Evolutionary conservation across 164 flowering plant genomes (phyloP).

Genomic region (Saururus chinensis): DNA sequence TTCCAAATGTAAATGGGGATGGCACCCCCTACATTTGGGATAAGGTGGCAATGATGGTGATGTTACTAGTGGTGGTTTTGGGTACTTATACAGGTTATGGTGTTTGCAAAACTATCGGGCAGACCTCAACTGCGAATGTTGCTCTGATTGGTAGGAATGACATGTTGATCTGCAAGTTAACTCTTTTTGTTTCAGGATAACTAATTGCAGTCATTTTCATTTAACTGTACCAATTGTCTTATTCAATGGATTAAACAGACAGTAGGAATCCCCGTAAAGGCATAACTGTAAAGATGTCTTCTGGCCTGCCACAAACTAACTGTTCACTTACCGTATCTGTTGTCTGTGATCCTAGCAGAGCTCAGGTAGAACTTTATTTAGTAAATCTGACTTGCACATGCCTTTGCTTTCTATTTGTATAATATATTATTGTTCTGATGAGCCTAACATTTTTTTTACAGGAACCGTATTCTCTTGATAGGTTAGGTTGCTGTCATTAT

Average conservation of each 20-base stretch:
- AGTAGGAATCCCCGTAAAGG: conserved; percentile 52
- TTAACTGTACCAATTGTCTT: too few relatives aligned
- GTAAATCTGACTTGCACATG: not conserved
- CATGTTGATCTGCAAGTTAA: not conserved
- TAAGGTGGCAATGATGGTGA: not conserved
- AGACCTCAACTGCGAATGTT: conserved; percentile 26
- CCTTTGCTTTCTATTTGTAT: not conserved
- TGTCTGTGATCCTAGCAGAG: conserved; percentile 43
- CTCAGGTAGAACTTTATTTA: conserved; percentile 31
- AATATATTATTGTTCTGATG: not conserved
- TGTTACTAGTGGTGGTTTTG: not conserved
- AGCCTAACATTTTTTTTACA: conserved; percentile 15
- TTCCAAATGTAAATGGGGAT: not conserved
- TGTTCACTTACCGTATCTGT: conserved; percentile 84
- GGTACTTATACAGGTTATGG: conserved; percentile 45
- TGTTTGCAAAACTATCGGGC: conserved; percentile 67
- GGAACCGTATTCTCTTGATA: conserved; percentile 61
- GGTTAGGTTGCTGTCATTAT: conserved; percentile 51
- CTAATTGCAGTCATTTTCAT: too few relatives aligned
- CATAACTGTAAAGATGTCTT: conserved; percentile 55
- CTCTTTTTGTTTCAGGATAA: too few relatives aligned
- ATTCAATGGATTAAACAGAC: conserved; percentile 27
- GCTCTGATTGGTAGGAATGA: conserved; percentile 39
- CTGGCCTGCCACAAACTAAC: conserved; percentile 17
- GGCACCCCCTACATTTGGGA: too few relatives aligned